Base-by-base conservation (phyloP, 2,329 filamentous ascomycete genomes). In the Cladosporium halotolerans region DNA sequence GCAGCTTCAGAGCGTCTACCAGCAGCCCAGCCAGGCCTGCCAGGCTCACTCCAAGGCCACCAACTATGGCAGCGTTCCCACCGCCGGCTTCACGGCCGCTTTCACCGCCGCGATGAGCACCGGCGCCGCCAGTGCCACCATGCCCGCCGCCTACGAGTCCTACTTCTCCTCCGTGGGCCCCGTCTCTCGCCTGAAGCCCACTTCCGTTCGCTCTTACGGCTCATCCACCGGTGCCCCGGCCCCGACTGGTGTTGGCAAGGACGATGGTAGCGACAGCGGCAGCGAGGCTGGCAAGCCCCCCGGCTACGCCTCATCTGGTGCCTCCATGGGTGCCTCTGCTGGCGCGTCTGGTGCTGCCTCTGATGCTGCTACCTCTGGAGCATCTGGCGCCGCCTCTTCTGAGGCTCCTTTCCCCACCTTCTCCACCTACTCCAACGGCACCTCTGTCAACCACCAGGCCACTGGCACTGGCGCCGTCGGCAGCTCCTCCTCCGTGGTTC, bases 91-190 rank as follows among this genome's bases (percentile, higher is more conserved):
- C 32, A 44, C 40, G 23, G 39, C 10, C 16, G 48, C 48, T 44
- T 51, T 51, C 48, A 51, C 48, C 13, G 48, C 40, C 33, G 48
- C 48, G 32, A 14, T 36, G 40, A 51, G 48, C 48, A 36, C 48
- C 10, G 48, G 48, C n/a, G 32, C 38, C 5, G 16, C 48, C 39
- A 38, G 31, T 13, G 48, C 48, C 18, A 51, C 48, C 40, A 38
- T 36, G 40, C 40, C 32, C 40, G 48, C 48, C 13, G 48, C 39
- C 31, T 42, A 43, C 32, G 19, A 41, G 46, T 31, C 46, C n/a
- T 49, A 32, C 46, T 49, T 49, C 46, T 49, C 46, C 46, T 28
- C 40, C 36, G 18, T 19, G 3, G 48, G 48, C 28, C 41, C 48
- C 32, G 32, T 51, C 18, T 44, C 48, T 36, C 48, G 48, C n/a